Conservation (phyloP, 1,284 basidiomycete genomes). For the Melanopsichium pennsylvanicum region DNA sequence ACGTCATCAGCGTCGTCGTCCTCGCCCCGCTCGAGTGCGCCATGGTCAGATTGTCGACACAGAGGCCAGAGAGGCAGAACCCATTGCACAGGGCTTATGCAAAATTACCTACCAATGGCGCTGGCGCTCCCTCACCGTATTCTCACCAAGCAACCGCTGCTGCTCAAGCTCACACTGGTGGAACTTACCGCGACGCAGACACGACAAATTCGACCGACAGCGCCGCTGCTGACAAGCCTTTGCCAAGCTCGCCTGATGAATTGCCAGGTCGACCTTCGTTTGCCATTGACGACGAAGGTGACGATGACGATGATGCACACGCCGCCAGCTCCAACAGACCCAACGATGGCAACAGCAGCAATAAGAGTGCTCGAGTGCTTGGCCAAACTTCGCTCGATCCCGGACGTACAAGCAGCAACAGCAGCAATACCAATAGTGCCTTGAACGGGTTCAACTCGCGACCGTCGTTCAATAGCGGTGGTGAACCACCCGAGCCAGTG, state of each 20-base stretch:
- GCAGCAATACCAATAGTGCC: not conserved
- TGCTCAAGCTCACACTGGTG: constrained; percentile 35
- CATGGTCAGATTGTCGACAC: constrained; percentile 57
- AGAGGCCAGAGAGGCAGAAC: constrained; percentile 59
- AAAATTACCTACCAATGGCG: constrained; percentile 13
- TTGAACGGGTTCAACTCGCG: constrained; percentile 7
- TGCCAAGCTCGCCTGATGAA: constrained; percentile 34
- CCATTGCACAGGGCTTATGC: constrained; percentile 62
- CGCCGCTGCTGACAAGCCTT: constrained; percentile 30
- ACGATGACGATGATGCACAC: constrained; percentile 42
- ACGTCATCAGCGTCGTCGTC: constrained; percentile 45
- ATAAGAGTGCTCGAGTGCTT: constrained; percentile 18
- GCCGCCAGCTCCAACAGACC: constrained; percentile 6
- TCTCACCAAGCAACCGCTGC: constrained; percentile 56
- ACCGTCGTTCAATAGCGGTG: constrained; percentile 10
- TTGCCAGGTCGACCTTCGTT: constrained; percentile 47
- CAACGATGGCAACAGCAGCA: not conserved
- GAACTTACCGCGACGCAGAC: constrained; percentile 27
- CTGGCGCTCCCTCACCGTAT: constrained; percentile 37
- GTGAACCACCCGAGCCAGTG: constrained; percentile 61
- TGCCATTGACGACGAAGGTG: constrained; percentile 57
- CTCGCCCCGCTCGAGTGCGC: constrained; percentile 62
- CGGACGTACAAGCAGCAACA: not conserved
- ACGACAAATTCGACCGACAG: constrained; percentile 28
- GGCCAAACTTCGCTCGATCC: constrained; percentile 9